These are phyloP conservation scores for Botrytis elliptica DNA, from an alignment of 2,329 filamentous ascomycete species.

Conservation along the genomic window DNA sequence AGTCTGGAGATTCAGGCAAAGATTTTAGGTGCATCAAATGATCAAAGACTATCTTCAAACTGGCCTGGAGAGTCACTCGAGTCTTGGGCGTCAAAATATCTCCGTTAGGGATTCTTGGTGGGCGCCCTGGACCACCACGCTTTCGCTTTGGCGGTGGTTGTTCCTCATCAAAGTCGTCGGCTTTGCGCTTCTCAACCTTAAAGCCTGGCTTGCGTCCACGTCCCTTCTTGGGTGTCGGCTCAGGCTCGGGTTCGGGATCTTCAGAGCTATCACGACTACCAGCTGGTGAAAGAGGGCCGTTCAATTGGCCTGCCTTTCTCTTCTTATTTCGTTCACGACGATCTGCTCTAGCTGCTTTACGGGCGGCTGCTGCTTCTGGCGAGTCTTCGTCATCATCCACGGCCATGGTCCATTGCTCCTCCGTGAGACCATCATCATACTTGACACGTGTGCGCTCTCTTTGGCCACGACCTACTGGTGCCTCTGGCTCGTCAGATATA, in stretches of 20 bases:
- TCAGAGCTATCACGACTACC: conserved; percentile 83
- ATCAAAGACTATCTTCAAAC: conserved; percentile 75
- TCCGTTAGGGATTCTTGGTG: conserved; percentile 49
- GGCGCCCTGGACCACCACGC: conserved; percentile 70
- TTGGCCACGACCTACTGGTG: conserved; percentile 80
- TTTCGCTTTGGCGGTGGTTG: conserved; percentile 77
- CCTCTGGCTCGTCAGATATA: conserved; percentile 74
- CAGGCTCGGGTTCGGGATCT: conserved; percentile 52
- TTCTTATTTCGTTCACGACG: conserved; percentile 75
- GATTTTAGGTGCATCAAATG: conserved; percentile 61
- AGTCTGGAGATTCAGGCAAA: conserved; percentile 37
- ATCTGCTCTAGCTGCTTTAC: conserved; percentile 83
- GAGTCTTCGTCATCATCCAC: conserved; percentile 95
- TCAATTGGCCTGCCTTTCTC: conserved; percentile 49
- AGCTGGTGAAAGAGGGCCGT: conserved; percentile 55
- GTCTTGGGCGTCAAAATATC: conserved; percentile 67
- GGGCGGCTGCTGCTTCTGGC: conserved; percentile 86
- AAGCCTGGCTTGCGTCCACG: conserved; percentile 71
- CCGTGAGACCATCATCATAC: conserved; percentile 95
- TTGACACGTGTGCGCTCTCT: conserved; percentile 91
- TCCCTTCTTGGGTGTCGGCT: conserved; percentile 72
- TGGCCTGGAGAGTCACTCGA: conserved; percentile 75
- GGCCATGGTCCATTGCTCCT: conserved; percentile 98
- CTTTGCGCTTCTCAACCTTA: conserved; percentile 82
- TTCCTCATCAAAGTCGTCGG: conserved; percentile 67